Evolutionary conservation across 2,329 filamentous ascomycete species (phyloP).

Genomic region (Beauveria bassiana): DNA sequence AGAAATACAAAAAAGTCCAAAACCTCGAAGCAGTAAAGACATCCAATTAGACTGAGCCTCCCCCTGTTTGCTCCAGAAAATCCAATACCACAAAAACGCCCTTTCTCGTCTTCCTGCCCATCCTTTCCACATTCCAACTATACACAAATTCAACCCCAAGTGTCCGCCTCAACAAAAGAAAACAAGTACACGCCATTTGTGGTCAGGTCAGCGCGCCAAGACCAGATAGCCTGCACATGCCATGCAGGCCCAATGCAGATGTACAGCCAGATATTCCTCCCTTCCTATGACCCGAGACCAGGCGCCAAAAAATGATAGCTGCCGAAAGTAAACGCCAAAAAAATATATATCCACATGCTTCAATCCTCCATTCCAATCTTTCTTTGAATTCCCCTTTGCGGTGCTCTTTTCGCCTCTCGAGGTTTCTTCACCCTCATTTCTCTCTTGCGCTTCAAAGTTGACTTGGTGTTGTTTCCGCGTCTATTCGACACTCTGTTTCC

Average conservation of each 20-base stretch:
- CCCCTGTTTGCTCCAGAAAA: background rate
- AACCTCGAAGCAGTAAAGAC: background rate
- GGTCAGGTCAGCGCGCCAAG: background rate
- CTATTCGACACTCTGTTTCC: too few species aligned
- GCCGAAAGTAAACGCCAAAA: constrained; percentile 3
- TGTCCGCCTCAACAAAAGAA: background rate
- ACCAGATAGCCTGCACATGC: background rate
- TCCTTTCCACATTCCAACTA: background rate
- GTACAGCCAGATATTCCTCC: background rate
- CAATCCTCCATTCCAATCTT: background rate
- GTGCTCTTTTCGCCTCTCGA: background rate
- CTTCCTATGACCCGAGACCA: background rate
- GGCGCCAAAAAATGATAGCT: background rate
- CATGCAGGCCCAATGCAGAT: background rate
- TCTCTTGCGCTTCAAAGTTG: background rate
- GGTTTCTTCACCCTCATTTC: background rate
- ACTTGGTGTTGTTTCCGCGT: too few species aligned
- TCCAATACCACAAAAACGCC: constrained; percentile 2
- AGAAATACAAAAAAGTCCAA: constrained; percentile 3
- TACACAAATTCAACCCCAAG: background rate
- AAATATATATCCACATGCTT: background rate
- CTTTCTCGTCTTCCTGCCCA: background rate
- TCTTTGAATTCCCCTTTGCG: background rate
- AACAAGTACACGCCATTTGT: background rate
- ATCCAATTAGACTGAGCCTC: background rate